A percentile compares a stretch with the other conserved stretches of the same genome.
Evolutionary conservation across 768 basidiomycete species (phyloP).

Genomic region (Pulveroboletus ravenelii): DNA sequence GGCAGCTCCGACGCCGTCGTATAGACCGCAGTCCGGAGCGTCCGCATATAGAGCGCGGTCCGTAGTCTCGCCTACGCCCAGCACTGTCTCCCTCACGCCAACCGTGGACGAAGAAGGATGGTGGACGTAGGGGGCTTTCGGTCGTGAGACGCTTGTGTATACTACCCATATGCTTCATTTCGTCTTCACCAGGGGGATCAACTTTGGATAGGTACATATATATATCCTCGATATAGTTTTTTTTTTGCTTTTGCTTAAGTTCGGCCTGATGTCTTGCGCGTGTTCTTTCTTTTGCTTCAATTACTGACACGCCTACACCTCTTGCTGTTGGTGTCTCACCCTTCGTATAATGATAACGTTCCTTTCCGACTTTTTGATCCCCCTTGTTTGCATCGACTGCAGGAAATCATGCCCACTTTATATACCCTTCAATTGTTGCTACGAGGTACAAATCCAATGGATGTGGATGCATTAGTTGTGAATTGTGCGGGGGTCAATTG

Average conservation of each 20-base stretch:
- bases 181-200: constrained; percentile 6
- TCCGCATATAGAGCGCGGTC: constrained; percentile 42
- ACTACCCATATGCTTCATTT: constrained; percentile 2
- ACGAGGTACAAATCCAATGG: constrained; percentile 36
- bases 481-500: constrained; percentile 15
- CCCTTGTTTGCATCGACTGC: constrained; percentile 10
- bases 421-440: constrained; percentile 38
- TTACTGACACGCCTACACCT: constrained; percentile 12
- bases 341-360: constrained; percentile 1
- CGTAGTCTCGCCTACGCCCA: constrained; percentile 69
- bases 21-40: constrained; percentile 37
- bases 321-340: constrained; percentile 1
- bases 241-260: background rate
- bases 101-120: constrained; percentile 74
- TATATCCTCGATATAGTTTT: constrained; percentile 25
- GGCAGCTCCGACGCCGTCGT: constrained; percentile 23
- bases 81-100: constrained; percentile 66
- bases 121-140: constrained; percentile 47
- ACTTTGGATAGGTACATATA: constrained; percentile 11
- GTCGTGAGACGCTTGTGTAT: constrained; percentile 4
- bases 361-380: constrained; percentile 5
- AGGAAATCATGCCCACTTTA: constrained; percentile 26
- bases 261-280: background rate
- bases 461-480: constrained; percentile 34
- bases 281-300: background rate